Percentiles rank a stretch among this genome's conserved stretches.
These are phyloP conservation scores for Mytilinidion resinicola DNA, from an alignment of 495 filamentous ascomycete genomes.

Conservation along the genomic window DNA sequence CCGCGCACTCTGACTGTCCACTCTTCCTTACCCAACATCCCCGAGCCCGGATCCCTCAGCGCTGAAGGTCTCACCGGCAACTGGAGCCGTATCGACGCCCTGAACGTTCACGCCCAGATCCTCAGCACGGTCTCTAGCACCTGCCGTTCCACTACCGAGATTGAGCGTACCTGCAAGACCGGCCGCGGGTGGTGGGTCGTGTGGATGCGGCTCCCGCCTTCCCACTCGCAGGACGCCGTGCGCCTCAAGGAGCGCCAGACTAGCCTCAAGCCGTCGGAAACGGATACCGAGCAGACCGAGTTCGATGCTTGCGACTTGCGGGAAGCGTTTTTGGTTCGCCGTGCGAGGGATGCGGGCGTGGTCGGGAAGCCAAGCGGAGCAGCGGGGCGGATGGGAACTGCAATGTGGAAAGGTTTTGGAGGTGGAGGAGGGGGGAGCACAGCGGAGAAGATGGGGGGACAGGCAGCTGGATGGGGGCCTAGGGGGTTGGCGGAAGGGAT, in stretches of 20 bases:
- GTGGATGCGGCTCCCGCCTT: slow-evolving; percentile 68
- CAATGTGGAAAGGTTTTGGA: slow-evolving; percentile 37
- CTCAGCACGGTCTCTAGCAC: slow-evolving; percentile 67
- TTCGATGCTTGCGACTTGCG: slow-evolving; percentile 27
- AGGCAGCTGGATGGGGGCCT: slow-evolving; percentile 47
- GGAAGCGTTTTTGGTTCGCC: slow-evolving; percentile 74
- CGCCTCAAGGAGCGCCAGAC: no score
- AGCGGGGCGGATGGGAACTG: slow-evolving; percentile 25
- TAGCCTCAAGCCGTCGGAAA: neutral
- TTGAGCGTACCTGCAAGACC: slow-evolving; percentile 88
- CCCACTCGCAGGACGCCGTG: slow-evolving; percentile 11
- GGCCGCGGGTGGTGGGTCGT: slow-evolving; percentile 93
- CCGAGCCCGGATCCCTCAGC: slow-evolving; percentile 46
- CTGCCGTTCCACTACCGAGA: slow-evolving; percentile 45
- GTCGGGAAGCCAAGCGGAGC: slow-evolving; percentile 33
- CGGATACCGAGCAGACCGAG: slow-evolving; percentile 9
- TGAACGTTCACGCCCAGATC: slow-evolving; percentile 83
- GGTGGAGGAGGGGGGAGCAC: slow-evolving; percentile 17
- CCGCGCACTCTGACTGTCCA: slow-evolving; percentile 67
- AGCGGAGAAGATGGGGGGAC: slow-evolving; percentile 35
- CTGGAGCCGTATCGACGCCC: slow-evolving; percentile 81
- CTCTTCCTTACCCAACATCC: slow-evolving; percentile 87
- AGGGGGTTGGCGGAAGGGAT: slow-evolving; percentile 74
- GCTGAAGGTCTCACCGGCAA: slow-evolving; percentile 23
- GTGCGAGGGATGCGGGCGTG: slow-evolving; percentile 59